Conservation (phyloP, 495 filamentous ascomycete species). For the Hyphodiscus hymeniophilus region DNA sequence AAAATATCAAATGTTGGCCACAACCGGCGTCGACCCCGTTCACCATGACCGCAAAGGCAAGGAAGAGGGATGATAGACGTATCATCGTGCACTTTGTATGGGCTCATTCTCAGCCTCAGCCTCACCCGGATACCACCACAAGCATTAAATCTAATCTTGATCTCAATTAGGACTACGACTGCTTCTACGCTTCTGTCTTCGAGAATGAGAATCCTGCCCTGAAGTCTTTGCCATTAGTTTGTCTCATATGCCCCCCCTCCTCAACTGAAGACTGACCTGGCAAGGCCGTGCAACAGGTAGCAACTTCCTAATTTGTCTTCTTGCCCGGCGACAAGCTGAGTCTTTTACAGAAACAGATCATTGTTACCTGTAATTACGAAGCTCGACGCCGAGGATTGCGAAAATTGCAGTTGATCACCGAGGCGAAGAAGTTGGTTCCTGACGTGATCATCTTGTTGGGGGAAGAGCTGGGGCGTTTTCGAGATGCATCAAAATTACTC, state of each 20-base stretch:
- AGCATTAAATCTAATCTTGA: too few relatives aligned
- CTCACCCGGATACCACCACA: neutral
- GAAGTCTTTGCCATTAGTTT: conserved; percentile 56
- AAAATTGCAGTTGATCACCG: conserved; percentile 76
- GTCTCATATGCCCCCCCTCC: neutral
- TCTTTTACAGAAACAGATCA: conserved; percentile 62
- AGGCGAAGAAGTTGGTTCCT: conserved; percentile 73
- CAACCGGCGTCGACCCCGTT: neutral
- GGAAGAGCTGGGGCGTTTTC: conserved; percentile 79
- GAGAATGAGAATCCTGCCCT: conserved; percentile 71
- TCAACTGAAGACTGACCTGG: conserved; percentile 13
- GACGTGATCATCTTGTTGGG: conserved; percentile 79
- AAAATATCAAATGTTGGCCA: neutral
- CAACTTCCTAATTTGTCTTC: conserved; percentile 1
- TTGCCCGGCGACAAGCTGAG: neutral
- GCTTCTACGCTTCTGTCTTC: conserved; percentile 88
- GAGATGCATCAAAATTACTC: conserved; percentile 74
- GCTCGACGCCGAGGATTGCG: conserved; percentile 66
- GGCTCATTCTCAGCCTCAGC: neutral
- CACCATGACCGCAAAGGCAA: conserved; percentile 9
- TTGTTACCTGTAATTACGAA: conserved; percentile 93
- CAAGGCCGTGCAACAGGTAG: conserved; percentile 55
- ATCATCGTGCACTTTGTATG: conserved; percentile 78
- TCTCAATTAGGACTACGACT: conserved; percentile 69
- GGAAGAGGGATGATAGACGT: conserved; percentile 51